A percentile compares a stretch with the other conserved stretches of the same genome.
phyloP scores from a whole-genome alignment of 257 asterid genomes.

The Capsicum baccatum region DNA sequence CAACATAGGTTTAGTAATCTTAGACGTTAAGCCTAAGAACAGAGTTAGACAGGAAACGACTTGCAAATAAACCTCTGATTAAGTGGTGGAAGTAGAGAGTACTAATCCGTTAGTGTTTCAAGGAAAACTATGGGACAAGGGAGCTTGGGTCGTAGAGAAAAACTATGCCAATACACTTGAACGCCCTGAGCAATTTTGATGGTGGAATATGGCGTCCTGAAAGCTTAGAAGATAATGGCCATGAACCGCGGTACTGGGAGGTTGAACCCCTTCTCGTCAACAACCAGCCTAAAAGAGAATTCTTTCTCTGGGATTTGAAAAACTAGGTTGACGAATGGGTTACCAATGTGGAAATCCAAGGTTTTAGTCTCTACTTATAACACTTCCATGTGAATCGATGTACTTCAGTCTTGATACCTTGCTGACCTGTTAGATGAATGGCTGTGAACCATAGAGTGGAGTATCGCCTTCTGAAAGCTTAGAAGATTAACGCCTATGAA shows the following conservation, averaged over 20 bases:
- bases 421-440: not conserved
- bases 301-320: not conserved
- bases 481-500: not conserved
- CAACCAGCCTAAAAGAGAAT: not conserved
- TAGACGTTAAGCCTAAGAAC: not conserved
- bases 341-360: not conserved
- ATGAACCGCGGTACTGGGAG: not conserved
- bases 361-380: not conserved
- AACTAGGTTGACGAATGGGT: not conserved
- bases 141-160: not conserved
- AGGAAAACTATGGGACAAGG: not conserved
- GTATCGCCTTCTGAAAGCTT: slow-evolving; percentile 4
- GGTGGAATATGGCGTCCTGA: not conserved
- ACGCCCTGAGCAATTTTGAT: not conserved
- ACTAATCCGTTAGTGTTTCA: not conserved
- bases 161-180: not conserved
- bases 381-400: not conserved
- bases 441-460: not conserved
- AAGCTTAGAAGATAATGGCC: not conserved
- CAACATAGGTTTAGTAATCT: not conserved
- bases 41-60: not conserved
- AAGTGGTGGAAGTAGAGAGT: not conserved
- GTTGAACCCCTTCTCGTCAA: not conserved
- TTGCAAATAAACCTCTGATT: not conserved
- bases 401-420: not conserved